Base-by-base conservation (phyloP, 2,329 filamentous ascomycete species). In the Pyrenophora seminiperda region DNA sequence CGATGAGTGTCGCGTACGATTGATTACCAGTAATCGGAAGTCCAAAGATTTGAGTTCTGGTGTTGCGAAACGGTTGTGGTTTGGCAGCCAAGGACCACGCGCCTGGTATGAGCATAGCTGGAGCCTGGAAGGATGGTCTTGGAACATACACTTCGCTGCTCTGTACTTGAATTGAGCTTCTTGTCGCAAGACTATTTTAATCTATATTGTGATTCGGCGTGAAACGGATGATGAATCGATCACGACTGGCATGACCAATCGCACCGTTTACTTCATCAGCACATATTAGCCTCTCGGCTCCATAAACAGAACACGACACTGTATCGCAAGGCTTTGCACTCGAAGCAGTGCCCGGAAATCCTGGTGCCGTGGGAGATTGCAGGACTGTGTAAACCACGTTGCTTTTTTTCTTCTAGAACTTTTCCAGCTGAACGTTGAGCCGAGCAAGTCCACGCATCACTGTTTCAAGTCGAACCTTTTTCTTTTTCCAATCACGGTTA, bases 41-140 rank as follows among this genome's bases (percentile, higher is more conserved):
- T 38, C 47, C 39, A 45, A 54, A 55, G 47, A 51, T 52, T 50
- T 34, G 46, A 58, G 48, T 57, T 56, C 43, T 40, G 44, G 46
- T 47, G 55, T 60, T 61, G 58, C 66, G 65, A 71, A 72, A 72
- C 67, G 45, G 53, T 61, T 58, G 60, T 51, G 56, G 67, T 71
- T 69, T 72, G 54, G 62, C 54, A 59, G 54, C 48, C 44, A 24
- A 56, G 44, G 43, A 53, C 42, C 29, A 41, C 41, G 38, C 50
- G 52, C 59, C 61, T 59, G 55, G 59, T 55, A 57, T 61, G 47
- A 57, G 39, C 27, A 56, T 53, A 41, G 50, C 47, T 48, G 47
- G 47, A 50, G 59, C 58, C 54, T 63, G 50, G 54, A 51, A 47
- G 52, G 56, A 54, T 63, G 59, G 61, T 47, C 48, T 55, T 29